A percentile compares a stretch with the other conserved stretches of the same genome.
Evolutionary conservation across 1,284 basidiomycete genomes (phyloP).

Genomic region (Mrakiaceae sp.): DNA sequence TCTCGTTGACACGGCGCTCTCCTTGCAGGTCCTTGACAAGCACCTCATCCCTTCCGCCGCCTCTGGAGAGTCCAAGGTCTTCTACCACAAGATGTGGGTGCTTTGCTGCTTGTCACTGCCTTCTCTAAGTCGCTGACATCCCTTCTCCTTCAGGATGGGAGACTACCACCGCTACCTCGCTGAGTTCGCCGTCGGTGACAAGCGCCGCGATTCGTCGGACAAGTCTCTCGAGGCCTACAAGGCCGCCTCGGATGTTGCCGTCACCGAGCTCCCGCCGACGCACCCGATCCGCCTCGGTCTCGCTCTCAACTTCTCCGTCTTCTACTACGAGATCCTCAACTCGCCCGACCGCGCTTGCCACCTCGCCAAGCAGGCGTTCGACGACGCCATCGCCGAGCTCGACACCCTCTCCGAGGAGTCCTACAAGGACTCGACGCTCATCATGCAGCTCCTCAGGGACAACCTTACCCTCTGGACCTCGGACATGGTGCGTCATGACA

Average conservation of each 20-base stretch:
- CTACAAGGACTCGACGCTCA: conserved; percentile 97
- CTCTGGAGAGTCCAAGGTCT: conserved; percentile 97
- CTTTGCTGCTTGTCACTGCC: background rate
- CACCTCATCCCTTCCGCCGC: conserved; percentile 98
- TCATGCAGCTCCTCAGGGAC: conserved; percentile 98
- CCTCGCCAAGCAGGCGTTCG: conserved; percentile 98
- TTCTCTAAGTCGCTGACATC: conserved; percentile 4
- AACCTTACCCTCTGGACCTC: conserved; percentile 98
- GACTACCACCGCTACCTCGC: conserved; percentile 99
- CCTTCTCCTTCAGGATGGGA: conserved; percentile 68
- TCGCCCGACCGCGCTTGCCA: conserved; percentile 92
- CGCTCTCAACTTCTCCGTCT: conserved; percentile 98
- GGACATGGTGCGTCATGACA: conserved; percentile 51
- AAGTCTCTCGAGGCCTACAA: conserved; percentile 99
- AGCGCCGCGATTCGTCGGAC: conserved; percentile 96
- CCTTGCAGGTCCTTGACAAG: conserved; percentile 70
- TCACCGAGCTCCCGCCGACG: conserved; percentile 94
- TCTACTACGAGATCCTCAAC: conserved; percentile 99
- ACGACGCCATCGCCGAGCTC: conserved; percentile 98
- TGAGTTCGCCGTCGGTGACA: conserved; percentile 97
- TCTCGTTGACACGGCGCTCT: background rate
- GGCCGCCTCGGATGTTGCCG: conserved; percentile 95
- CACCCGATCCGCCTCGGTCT: conserved; percentile 99
- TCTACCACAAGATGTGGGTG: conserved; percentile 99
- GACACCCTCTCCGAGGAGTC: conserved; percentile 99